Base-by-base conservation (phyloP, 495 filamentous ascomycete genomes). In the Hypoxylon trugodes region DNA sequence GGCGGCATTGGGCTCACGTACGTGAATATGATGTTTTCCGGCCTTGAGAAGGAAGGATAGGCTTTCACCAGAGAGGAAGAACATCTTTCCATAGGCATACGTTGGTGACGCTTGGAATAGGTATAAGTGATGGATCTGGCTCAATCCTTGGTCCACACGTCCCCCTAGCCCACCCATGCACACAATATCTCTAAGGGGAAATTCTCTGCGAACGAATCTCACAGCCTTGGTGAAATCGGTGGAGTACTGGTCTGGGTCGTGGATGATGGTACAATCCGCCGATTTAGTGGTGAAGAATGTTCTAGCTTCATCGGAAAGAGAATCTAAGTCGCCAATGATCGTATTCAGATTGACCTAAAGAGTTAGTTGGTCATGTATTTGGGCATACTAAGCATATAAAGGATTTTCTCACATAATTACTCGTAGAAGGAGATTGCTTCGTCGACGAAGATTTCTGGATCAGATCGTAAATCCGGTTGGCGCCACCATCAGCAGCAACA, bases 281-380 rank as follows among this genome's bases (percentile, higher is more conserved):
- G 75, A 76, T 7, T 74, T 76, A 0, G 71, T 56, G 35, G 78
- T 70, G 77, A 92, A 97, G 72, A 89, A 89, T 1, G 72, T 28
- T 32, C 77, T 78, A 0, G 89, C 77, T 15, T 80, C 71, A 8
- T 84, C 78, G 2, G 71, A 74, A 13, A 97, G 76, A 12, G 92
- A 97, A 79, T 98, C 95, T 1, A 98, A 80, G 68, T 98, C 95
- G 48, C 95, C 95, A 63, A 92, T 84, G 52, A 98, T 92, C 36
- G 78, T 72, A 63, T 86, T 69, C 0, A 94, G 90, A 37, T 88
- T 73, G 68, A 77, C 71, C 78, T 82, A 51, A 32, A 36, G 16
- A 54, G 69, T 42, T 48, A 49, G 48, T 52, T 40, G n/a, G n/a
- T n/a, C n/a, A n/a, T n/a, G n/a, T n/a, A n/a, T n/a, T n/a, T n/a